Evolutionary conservation across 1,284 basidiomycete species (phyloP).

Genomic region (Malassezia dermatis): DNA sequence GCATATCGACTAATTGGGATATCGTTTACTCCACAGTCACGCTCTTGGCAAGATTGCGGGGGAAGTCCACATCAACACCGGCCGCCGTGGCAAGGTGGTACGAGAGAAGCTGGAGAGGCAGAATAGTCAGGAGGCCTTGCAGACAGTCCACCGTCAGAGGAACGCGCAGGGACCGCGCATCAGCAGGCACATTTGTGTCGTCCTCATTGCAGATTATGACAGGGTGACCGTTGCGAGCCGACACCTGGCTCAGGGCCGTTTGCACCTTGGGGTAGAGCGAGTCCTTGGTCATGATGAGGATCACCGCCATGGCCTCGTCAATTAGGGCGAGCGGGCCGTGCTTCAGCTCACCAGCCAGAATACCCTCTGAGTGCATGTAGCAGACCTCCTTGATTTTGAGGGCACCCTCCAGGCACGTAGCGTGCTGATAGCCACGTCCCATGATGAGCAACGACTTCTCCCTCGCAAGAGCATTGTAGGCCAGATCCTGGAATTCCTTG

Average conservation of each 20-base stretch:
- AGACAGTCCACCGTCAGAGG: constrained; percentile 79
- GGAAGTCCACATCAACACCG: constrained; percentile 97
- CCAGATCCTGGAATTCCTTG: constrained; percentile 67
- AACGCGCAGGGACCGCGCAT: constrained; percentile 68
- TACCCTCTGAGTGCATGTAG: constrained; percentile 53
- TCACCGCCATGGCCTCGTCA: constrained; percentile 80
- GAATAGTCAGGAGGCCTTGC: constrained; percentile 91
- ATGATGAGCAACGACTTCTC: constrained; percentile 87
- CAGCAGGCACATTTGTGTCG: constrained; percentile 64
- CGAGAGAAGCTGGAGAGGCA: constrained; percentile 86
- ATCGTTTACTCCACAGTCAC: constrained; percentile 37
- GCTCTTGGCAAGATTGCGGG: constrained; percentile 68
- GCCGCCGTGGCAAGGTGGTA: constrained; percentile 93
- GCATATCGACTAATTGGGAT: not conserved
- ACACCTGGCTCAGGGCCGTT: constrained; percentile 88
- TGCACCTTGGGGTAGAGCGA: constrained; percentile 97
- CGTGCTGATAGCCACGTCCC: constrained; percentile 95
- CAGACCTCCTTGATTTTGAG: constrained; percentile 98
- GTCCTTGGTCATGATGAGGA: constrained; percentile 95
- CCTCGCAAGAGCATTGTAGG: constrained; percentile 64
- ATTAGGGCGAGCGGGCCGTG: constrained; percentile 94
- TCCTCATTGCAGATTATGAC: constrained; percentile 91
- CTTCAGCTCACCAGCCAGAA: constrained; percentile 95
- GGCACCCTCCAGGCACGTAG: constrained; percentile 94
- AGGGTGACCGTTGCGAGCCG: constrained; percentile 86